Percentiles rank a stretch among this genome's conserved stretches.
Evolutionary conservation across 352 stramenopile genomes (phyloP).

Genomic region (Thraustochytrium striatum): DNA sequence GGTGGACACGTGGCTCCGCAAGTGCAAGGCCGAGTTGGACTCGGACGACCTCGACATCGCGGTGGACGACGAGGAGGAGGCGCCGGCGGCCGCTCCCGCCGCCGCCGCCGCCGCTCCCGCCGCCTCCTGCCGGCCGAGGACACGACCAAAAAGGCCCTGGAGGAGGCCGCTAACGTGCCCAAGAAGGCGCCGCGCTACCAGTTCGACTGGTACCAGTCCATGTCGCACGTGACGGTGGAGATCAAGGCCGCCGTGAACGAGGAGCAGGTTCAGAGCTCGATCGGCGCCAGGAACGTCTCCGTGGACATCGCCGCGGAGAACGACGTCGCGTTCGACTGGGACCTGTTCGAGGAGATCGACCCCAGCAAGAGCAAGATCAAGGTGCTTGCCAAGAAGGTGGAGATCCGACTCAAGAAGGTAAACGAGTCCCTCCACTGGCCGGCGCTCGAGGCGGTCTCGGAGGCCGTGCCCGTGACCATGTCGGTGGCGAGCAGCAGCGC

Average conservation of each 20-base stretch:
- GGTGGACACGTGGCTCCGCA: conserved; percentile 77
- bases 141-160: background rate
- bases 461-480: conserved; percentile 53
- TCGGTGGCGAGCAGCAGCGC: conserved; percentile 57
- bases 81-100: conserved; percentile 50
- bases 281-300: conserved; percentile 3
- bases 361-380: conserved; percentile 62
- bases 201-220: conserved; percentile 79
- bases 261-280: conserved; percentile 28
- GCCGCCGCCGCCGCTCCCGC: conserved; percentile 5
- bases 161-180: conserved; percentile 51
- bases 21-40: conserved; percentile 69
- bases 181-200: conserved; percentile 50
- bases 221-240: conserved; percentile 63
- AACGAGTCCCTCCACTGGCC: conserved; percentile 64
- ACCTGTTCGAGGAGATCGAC: conserved; percentile 58
- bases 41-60: conserved; percentile 51
- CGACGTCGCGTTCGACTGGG: background rate
- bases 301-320: conserved; percentile 30
- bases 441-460: conserved; percentile 64
- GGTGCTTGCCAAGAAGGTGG: conserved; percentile 68
- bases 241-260: conserved; percentile 14
- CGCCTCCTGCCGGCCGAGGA: background rate
- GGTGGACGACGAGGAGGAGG: conserved; percentile 48
- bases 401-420: conserved; percentile 74